phyloP scores from a whole-genome alignment of 352 stramenopile genomes.

The Globisporangium echinulatum region DNA sequence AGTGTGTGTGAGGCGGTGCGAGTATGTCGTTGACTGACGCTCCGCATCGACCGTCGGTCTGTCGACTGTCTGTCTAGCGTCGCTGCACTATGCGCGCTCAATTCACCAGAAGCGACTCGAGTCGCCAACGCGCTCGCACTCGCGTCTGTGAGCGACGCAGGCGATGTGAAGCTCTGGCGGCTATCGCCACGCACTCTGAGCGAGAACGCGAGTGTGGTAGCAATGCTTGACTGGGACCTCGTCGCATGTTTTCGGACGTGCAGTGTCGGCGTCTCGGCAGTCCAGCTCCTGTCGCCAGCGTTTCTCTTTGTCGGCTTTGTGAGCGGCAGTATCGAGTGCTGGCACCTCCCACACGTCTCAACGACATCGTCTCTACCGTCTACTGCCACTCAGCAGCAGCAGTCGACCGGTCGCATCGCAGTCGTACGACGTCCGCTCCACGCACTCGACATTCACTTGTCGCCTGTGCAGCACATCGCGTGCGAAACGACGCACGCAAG shows the following conservation, averaged over 20 bases:
- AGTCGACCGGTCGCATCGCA: slow-evolving; percentile 19
- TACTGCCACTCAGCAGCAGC: slow-evolving; percentile 8
- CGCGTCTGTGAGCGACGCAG: slow-evolving; percentile 26
- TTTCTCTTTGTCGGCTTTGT: slow-evolving; percentile 52
- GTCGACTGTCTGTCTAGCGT: slow-evolving; percentile 4
- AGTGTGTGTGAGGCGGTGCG: too few species aligned
- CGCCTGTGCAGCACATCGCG: slow-evolving; percentile 29
- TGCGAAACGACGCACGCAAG: slow-evolving; percentile 11
- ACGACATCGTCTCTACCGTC: background rate
- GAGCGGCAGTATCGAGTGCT: slow-evolving; percentile 46
- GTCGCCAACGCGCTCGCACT: slow-evolving; percentile 5
- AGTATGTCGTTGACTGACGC: background rate
- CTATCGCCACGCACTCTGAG: background rate
- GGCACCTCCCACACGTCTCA: slow-evolving; percentile 20
- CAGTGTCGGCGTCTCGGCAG: slow-evolving; percentile 24
- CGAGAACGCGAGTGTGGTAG: background rate
- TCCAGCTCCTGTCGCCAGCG: slow-evolving; percentile 22
- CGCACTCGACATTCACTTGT: slow-evolving; percentile 41
- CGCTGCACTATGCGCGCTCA: slow-evolving; percentile 3
- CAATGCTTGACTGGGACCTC: slow-evolving; percentile 23
- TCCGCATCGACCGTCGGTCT: background rate
- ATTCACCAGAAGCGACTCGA: background rate
- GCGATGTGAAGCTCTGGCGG: slow-evolving; percentile 48
- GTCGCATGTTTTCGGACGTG: slow-evolving; percentile 43
- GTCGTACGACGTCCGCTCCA: slow-evolving; percentile 40